Evolutionary conservation across 345 rosid species (phyloP), one percentile per base, ranked within the genome.

Genomic region (Melaleuca alternifolia): DNA sequence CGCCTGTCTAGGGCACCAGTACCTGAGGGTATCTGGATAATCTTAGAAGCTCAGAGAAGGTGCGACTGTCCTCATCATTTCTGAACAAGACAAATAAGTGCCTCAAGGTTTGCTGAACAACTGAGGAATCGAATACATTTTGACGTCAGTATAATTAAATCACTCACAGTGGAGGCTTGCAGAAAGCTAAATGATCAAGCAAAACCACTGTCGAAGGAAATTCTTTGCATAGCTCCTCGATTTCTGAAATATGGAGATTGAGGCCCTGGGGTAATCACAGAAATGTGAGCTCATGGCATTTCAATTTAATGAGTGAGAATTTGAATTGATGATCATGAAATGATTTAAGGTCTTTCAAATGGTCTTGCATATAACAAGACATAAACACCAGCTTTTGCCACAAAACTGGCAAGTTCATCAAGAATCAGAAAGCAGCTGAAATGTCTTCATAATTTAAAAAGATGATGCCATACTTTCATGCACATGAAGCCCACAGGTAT

Each of bases 401-500:
- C 33, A 65, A 65, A 65, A 65, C 79, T 6, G 21, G 33, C 79
- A 65, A 9, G 41, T 62, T 65, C 76, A 46, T 71, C 86, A 41
- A 53, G 54, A 24, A 24, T n/a, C 18, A 61, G 37, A 16, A 41
- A 28, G 16, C 59, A 50, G 41, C 9, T 28, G 71, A 11, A 85
- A 46, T 61, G 54, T 61, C 54, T 1, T 37, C 18, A 20, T 41
- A 61, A 71, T 28, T 28, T 77, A 30, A 28, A n/a, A 54, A 20
- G 83, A 50, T 30, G 84, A n/a, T 33, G 51, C 84, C 85, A 82
- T 89, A 96, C 99, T 97, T 97, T 97, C 94, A 97, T 92, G 89
- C 98, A 97, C 98, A 97, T 93, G 93, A 97, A 94, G 88, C 98
- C 96, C 89, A 95, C 99, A 51, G 98, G 97, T 54, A 96, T 90